Evolutionary conservation across 331 rosid species (phyloP), one percentile per base, ranked within the genome.

Genomic region (Dryas integrifolia): DNA sequence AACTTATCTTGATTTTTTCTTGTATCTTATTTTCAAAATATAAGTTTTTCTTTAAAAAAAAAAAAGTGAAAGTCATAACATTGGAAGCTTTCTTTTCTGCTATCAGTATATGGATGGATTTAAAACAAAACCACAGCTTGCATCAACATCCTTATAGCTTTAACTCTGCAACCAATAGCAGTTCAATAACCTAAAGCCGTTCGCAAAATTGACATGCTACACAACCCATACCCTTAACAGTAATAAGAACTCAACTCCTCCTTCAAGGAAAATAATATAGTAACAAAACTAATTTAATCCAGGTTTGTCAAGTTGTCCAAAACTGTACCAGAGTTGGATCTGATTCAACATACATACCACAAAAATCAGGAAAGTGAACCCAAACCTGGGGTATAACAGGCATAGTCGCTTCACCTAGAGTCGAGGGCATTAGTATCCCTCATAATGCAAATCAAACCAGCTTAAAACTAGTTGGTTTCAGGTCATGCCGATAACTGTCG

Each of bases 401-500:
- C 41, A 68, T 14, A 68, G 6, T 30, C 46, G 4, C 35, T 16
- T 41, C 51, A 69, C 52, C 51, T 6, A 16, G 7, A 51, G 26
- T 7, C 43, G 45, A 12, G 41, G 51, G 24, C 53, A 43, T 52
- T 49, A 4, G 7, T 16, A 50, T 16, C 24, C 41, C 24, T 53
- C 73, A 53, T 16, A 40, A 9, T 38, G 46, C 11, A 68, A 51
- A 68, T 30, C 48, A 45, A 65, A 18, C 40, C 16, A 65, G 3
- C 70, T 35, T 11, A 41, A 40, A 40, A 51, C 73, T 50, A 11
- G 52, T 69, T 69, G 24, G 40, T 51, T 21, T 39, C 61, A 39
- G 44, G 35, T 41, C 39, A 53, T 0, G 63, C 63, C 12, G 49
- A 69, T 58, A 51, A 40, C 40, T 13, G 39, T 11, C n/a, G 39